Conservation (phyloP, 1,284 basidiomycete genomes). For the Apiotrichum brassicae region DNA sequence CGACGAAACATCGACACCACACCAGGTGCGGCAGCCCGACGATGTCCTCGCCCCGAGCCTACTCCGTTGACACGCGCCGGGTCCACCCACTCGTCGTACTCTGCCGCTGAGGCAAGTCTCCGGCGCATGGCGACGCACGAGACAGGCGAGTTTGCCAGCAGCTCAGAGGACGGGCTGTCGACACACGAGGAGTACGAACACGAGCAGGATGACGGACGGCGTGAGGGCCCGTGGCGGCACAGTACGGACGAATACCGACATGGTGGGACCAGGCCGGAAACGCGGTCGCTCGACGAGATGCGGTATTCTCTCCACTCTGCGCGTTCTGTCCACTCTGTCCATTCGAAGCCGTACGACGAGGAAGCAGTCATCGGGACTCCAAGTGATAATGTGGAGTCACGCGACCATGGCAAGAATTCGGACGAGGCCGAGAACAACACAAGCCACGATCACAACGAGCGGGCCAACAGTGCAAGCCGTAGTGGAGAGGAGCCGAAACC, state of each 20-base stretch:
- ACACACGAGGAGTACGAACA: conserved; percentile 33
- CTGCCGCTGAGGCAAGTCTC: conserved; percentile 9
- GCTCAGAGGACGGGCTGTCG: conserved; percentile 14
- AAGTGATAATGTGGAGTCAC: too few species aligned
- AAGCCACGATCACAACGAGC: too few species aligned
- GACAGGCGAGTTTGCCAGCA: conserved; percentile 29
- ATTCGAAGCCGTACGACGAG: conserved; percentile 2
- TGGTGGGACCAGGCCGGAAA: neutral
- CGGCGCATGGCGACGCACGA: conserved; percentile 43
- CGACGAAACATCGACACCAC: too few species aligned
- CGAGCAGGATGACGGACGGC: conserved; percentile 10
- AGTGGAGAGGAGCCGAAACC: conserved; percentile 4
- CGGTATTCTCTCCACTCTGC: too few species aligned
- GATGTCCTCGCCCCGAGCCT: too few species aligned
- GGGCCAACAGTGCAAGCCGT: too few species aligned
- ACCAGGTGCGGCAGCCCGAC: too few species aligned
- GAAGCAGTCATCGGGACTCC: conserved; percentile 3
- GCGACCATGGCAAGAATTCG: too few species aligned
- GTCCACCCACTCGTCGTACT: neutral
- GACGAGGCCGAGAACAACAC: too few species aligned
- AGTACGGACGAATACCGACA: neutral
- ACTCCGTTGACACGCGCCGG: neutral
- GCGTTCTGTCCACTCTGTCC: too few species aligned
- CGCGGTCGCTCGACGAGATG: too few species aligned
- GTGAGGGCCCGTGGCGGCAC: neutral